Conservation (phyloP, 2,329 filamentous ascomycete genomes). For the Leptographium radiaticola region DNA sequence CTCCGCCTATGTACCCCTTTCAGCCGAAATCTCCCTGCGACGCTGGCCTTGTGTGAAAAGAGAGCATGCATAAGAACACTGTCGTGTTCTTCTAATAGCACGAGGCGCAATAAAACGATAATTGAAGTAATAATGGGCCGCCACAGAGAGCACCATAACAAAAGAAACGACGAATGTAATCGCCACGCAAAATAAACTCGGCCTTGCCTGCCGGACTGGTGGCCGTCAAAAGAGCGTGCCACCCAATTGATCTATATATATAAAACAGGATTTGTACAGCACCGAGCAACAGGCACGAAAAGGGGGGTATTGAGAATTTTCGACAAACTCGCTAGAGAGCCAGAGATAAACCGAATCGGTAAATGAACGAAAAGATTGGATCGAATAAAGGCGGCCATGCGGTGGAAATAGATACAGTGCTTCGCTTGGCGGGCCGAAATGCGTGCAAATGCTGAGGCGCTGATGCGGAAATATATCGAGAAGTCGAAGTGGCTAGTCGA, state of each 20-base stretch:
- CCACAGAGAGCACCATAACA: neutral
- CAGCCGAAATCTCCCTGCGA: neutral
- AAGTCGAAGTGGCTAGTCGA: neutral
- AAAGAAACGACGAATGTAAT: neutral
- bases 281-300: neutral
- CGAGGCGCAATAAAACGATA: neutral
- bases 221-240: neutral
- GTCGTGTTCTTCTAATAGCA: no score
- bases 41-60: neutral
- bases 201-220: neutral
- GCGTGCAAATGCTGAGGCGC: neutral
- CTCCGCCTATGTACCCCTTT: neutral
- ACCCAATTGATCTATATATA: slow-evolving; percentile 2
- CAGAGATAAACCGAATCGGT: neutral
- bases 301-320: neutral
- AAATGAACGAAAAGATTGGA: neutral
- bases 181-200: neutral
- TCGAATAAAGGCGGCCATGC: neutral
- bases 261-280: neutral
- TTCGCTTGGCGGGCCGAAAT: neutral
- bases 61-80: neutral
- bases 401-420: neutral
- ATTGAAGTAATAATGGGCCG: neutral
- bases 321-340: neutral
- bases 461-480: neutral